Percentiles rank a stretch among this genome's conserved stretches.
phyloP scores from a whole-genome alignment of 106 monocot genomes.

The Chionographis japonica region DNA sequence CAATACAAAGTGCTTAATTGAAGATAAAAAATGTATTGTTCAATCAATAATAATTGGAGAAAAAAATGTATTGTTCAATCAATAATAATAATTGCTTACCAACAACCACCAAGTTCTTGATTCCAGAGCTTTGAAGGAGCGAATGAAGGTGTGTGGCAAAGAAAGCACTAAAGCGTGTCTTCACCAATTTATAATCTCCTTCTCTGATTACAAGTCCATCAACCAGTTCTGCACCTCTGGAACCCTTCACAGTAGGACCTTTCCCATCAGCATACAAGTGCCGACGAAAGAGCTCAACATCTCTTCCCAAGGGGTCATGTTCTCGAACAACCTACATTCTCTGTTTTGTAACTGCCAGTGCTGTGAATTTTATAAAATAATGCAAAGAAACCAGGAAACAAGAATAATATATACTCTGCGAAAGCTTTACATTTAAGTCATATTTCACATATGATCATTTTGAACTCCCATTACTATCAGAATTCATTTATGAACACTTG shows the following conservation, averaged over 20 bases:
- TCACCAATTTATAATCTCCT: slow-evolving; percentile 83
- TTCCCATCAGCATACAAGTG: slow-evolving; percentile 58
- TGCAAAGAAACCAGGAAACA: neutral
- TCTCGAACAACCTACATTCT: slow-evolving; percentile 85
- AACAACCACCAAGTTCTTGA: slow-evolving; percentile 72
- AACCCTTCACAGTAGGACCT: slow-evolving; percentile 66
- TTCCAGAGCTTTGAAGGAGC: slow-evolving; percentile 58
- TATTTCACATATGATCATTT: neutral
- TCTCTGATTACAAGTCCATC: slow-evolving; percentile 60
- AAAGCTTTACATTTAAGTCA: neutral
- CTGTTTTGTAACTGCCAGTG: neutral
- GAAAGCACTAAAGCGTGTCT: slow-evolving; percentile 98
- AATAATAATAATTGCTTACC: slow-evolving; percentile 40
- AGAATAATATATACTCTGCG: too few species aligned
- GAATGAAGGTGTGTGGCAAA: slow-evolving; percentile 79
- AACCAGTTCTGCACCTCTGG: slow-evolving; percentile 70
- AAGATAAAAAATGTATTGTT: neutral
- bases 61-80: neutral
- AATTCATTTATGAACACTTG: too few species aligned
- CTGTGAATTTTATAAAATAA: neutral
- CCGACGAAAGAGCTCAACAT: slow-evolving; percentile 83
- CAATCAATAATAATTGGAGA: too few species aligned
- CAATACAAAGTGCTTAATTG: too few species aligned
- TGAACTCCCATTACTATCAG: too few species aligned
- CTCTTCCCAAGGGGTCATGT: slow-evolving; percentile 79